A percentile compares a stretch with the other conserved stretches of the same genome.
Conservation (phyloP, 2,329 filamentous ascomycete species). For the Exserohilum rostratum region DNA sequence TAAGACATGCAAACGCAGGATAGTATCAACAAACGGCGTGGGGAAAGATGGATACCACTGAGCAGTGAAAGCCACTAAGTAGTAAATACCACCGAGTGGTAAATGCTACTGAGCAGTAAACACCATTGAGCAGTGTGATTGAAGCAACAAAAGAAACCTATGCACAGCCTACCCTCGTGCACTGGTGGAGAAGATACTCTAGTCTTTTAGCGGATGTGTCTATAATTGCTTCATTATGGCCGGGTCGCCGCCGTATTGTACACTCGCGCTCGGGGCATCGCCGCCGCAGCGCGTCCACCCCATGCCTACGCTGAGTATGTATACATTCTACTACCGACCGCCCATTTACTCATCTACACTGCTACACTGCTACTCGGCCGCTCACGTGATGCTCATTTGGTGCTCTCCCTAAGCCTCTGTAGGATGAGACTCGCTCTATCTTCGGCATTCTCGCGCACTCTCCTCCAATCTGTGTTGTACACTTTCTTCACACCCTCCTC, state of each 20-base stretch:
- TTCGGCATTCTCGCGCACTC: slow-evolving; percentile 50
- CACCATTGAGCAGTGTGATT: neutral
- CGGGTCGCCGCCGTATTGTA: slow-evolving; percentile 5
- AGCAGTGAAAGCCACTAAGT: too few species aligned
- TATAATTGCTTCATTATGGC: slow-evolving; percentile 6
- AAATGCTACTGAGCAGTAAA: too few species aligned
- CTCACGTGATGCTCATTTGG: slow-evolving; percentile 38
- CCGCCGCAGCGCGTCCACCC: slow-evolving; percentile 12
- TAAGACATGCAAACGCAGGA: slow-evolving; percentile 7
- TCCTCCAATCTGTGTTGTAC: slow-evolving; percentile 55
- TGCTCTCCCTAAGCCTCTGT: slow-evolving; percentile 40
- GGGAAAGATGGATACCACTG: neutral
- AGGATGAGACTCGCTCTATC: slow-evolving; percentile 47
- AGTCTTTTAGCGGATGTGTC: neutral
- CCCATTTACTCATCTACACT: too few species aligned
- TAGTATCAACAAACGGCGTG: slow-evolving; percentile 11
- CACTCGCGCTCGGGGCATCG: slow-evolving; percentile 28
- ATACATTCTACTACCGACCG: neutral
- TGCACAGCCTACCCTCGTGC: neutral
- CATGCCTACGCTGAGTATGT: neutral
- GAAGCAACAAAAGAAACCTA: neutral
- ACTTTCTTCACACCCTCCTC: slow-evolving; percentile 52
- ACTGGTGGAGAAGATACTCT: neutral
- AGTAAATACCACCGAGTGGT: too few species aligned
- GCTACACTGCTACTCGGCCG: neutral